Conservation (phyloP, 331 rosid genomes). For the Malus hybrid region DNA sequence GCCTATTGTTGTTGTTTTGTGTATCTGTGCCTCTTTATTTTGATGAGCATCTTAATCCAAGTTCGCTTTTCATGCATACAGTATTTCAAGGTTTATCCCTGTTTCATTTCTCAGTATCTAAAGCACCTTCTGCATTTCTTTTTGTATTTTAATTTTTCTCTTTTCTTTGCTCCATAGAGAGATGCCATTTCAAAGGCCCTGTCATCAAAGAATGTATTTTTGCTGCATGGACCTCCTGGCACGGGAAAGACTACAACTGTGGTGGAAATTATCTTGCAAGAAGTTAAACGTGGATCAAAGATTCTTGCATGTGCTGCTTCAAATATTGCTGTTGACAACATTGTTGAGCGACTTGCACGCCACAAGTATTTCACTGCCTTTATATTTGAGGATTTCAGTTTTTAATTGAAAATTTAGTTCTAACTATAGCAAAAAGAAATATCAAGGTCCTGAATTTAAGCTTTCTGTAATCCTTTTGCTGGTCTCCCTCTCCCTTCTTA, state of each 20-base stretch:
- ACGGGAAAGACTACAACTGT: conserved; percentile 97
- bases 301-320: conserved; percentile 98
- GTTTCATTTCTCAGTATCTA: not conserved
- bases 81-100: too few species aligned
- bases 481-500: not conserved
- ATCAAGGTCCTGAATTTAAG: not conserved
- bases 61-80: not conserved
- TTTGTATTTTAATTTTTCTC: not conserved
- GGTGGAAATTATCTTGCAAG: conserved; percentile 93
- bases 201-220: conserved; percentile 73
- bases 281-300: conserved; percentile 93
- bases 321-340: conserved; percentile 98
- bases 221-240: conserved; percentile 99
- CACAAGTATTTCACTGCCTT: conserved; percentile 48
- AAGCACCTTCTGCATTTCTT: not conserved
- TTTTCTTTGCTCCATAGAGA: conserved; percentile 43
- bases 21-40: not conserved
- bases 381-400: not conserved
- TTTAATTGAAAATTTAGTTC: not conserved
- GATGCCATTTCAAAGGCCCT: conserved; percentile 88
- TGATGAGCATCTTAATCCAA: not conserved
- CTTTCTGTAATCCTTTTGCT: not conserved
- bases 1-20: not conserved
- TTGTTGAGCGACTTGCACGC: conserved; percentile 86
- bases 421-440: not conserved